Base-by-base conservation (phyloP, 2,329 filamentous ascomycete genomes). In the Ophiocordyceps camponoti-floridani region DNA sequence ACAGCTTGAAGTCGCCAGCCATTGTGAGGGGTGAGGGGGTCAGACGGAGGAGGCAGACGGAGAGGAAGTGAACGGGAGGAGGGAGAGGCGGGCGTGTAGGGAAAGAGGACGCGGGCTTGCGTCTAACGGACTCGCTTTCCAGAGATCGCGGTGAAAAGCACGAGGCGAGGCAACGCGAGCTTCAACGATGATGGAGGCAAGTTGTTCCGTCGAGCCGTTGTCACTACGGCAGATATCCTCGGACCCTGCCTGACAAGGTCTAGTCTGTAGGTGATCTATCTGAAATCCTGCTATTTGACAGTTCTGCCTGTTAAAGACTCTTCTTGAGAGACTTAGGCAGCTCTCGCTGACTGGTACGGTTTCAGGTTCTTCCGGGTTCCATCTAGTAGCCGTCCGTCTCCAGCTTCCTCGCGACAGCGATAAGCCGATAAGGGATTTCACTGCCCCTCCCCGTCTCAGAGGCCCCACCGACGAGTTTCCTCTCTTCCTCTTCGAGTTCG, bases 1-100 rank as follows among this genome's bases (percentile, higher is more conserved):
- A 94, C 57, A 98, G 78, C 73, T 89, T 94, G 73, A 86, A 96
- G 60, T 87, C 81, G 62, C 72, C 68, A 80, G 73, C 68, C 82
- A 89, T 88, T 54, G 7, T 43, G 3, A 9, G 28, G n/a, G 14
- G 23, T 23, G 23, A 23, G n/a, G 16, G n/a, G 35, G 8, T 16
- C 13, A 16, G 6, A 8, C 14, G 14, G 8, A n/a, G 4, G 33
- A 37, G 33, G 16, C 9, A 13, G 33, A 7, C 33, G 14, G 16
- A 14, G n/a, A 37, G 5, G 6, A 37, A 16, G 16, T 37, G 5
- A n/a, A 37, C 16, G 14, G 14, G 14, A 37, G 16, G 13, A 12
- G n/a, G 13, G 9, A 38, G 7, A 4, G 35, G 35, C 5, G 23
- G 23, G 23, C 23, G n/a, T 38, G 35, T 4, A 4, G n/a, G 9